Evolutionary conservation across 2,329 filamentous ascomycete species (phyloP).

Genomic region (Colletotrichum incanum): DNA sequence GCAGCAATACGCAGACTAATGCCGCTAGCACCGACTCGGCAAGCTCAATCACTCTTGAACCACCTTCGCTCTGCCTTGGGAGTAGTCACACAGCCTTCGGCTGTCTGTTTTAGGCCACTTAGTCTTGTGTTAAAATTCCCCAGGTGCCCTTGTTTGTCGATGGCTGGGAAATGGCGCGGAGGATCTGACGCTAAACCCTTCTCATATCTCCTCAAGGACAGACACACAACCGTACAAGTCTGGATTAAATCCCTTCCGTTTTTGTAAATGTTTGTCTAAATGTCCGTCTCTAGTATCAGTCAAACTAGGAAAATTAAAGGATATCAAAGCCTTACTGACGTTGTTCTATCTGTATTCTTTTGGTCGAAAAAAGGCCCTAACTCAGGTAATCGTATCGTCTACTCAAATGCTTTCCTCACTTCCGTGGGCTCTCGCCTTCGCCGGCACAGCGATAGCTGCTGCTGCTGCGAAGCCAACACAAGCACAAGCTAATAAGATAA

Average conservation of each 20-base stretch:
- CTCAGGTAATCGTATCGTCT: neutral
- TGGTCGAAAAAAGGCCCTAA: neutral
- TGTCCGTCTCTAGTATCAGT: neutral
- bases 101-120: constrained; percentile 1
- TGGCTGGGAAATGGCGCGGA: neutral
- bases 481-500: neutral
- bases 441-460: neutral
- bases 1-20: constrained; percentile 3
- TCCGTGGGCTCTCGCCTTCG: constrained; percentile 21
- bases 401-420: constrained; percentile 17
- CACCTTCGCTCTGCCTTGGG: constrained; percentile 19
- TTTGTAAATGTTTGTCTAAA: neutral
- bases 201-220: neutral
- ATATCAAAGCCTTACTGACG: too few species aligned
- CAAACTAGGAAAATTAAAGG: too few species aligned
- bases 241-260: neutral
- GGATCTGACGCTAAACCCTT: neutral
- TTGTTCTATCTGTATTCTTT: neutral
- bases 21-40: constrained; percentile 3
- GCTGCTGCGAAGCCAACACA: constrained; percentile 10
- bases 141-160: neutral
- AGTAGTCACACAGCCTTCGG: constrained; percentile 9
- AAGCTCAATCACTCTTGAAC: neutral
- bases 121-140: neutral
- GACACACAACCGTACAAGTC: neutral